phyloP scores from a whole-genome alignment of 1,284 basidiomycete genomes.

The Schizopora paradoxa region DNA sequence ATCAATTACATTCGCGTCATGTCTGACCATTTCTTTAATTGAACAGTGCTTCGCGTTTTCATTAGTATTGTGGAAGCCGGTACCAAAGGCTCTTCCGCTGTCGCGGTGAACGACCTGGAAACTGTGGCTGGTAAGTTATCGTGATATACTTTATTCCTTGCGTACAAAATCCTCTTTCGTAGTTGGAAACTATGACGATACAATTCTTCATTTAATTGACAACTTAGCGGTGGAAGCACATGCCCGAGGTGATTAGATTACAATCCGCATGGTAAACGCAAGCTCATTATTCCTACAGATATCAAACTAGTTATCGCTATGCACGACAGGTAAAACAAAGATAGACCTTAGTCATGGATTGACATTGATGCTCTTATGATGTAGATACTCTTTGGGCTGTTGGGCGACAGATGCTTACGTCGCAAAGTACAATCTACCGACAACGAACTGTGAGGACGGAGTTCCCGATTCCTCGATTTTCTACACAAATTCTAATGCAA shows the following conservation, averaged over 20 bases:
- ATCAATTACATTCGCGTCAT: neutral
- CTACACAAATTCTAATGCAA: conserved; percentile 18
- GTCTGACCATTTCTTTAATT: neutral
- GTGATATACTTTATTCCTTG: neutral
- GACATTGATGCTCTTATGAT: neutral
- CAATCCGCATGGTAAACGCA: too few species aligned
- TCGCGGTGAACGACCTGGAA: conserved; percentile 23
- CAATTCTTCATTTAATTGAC: conserved; percentile 26
- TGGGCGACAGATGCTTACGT: conserved; percentile 18
- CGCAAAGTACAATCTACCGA: conserved; percentile 18
- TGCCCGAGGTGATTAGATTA: conserved; percentile 21
- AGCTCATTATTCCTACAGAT: neutral
- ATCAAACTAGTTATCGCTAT: conserved; percentile 28
- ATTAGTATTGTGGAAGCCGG: conserved; percentile 14
- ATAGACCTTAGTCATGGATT: too few species aligned
- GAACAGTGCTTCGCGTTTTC: conserved; percentile 17
- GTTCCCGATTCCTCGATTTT: conserved; percentile 19
- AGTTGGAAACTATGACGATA: conserved; percentile 29
- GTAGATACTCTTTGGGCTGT: conserved; percentile 18
- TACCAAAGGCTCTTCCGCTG: conserved; percentile 13
- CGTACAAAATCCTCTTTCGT: neutral
- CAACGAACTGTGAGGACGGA: conserved; percentile 20
- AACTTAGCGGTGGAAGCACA: conserved; percentile 23
- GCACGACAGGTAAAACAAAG: conserved; percentile 19
- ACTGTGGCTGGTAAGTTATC: conserved; percentile 16